Evolutionary conservation across 345 rosid species (phyloP), one percentile per base, ranked within the genome.

Genomic region (Linum trigynum): DNA sequence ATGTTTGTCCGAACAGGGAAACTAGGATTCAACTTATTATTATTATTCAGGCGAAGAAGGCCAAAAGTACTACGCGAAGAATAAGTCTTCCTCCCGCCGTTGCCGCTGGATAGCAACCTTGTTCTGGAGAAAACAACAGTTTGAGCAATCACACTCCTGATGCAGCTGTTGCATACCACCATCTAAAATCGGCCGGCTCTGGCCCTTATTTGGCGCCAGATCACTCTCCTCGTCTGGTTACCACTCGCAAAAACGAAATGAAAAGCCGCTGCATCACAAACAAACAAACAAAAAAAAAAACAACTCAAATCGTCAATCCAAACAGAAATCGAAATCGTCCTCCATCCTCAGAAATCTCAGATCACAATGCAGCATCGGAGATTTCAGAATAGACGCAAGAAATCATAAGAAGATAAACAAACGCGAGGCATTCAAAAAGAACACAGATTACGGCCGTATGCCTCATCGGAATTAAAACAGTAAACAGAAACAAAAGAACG

Each of bases 121-220:
- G 73, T 74, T 62, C 69, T 71, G 75, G 78, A 57, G 43, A 77
- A 73, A 32, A 80, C 40, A 61, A 80, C 50, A 64, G 75, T 65
- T 82, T 71, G 67, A 80, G 79, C 79, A 82, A 91, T 78, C 59
- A 74, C 77, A 75, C 77, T 77, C 83, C 81, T 78, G 73, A 80
- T n/a, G 81, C 70, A 83, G 65, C 76, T 80, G 79, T 53, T 77
- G 92, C 88, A 89, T 84, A 91, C 9, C 53, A 48, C 72, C 97
- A 88, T 91, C 87, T 85, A 88, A 80, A 10, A 66, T 65, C 51
- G 9, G n/a, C 60, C 67, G 67, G 45, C 57, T 60, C 74, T 56
- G 63, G 66, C 70, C 79, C 57, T 1, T 48, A 23, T 48, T 16
- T 72, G 72, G 63, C 35, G 64, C 71, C 62, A 72, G 81, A 74